phyloP scores from a whole-genome alignment of 169 alveolate species.

The Plasmodium ovale region DNA sequence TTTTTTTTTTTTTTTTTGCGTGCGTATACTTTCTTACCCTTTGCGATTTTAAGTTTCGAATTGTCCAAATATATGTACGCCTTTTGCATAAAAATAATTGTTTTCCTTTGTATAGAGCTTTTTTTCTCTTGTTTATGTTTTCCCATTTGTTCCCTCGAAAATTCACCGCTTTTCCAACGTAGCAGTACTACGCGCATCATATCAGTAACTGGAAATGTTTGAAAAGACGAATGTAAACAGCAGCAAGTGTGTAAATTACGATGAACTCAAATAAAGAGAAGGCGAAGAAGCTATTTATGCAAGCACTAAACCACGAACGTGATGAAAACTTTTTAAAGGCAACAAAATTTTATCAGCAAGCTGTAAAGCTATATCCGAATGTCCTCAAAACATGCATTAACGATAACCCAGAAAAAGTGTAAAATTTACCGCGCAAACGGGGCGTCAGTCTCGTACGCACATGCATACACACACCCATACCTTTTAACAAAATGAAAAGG shows the following conservation, averaged over 20 bases:
- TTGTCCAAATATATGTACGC: background rate
- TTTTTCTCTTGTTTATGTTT: background rate
- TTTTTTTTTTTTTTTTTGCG: too few relatives aligned
- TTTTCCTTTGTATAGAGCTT: too few relatives aligned
- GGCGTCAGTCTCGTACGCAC: too few relatives aligned
- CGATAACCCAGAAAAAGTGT: constrained; percentile 10
- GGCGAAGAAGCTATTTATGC: constrained; percentile 44
- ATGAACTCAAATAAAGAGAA: constrained; percentile 45
- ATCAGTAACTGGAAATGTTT: constrained; percentile 25
- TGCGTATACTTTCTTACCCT: too few relatives aligned
- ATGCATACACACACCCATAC: background rate
- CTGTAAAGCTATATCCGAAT: constrained; percentile 57
- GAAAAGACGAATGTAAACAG: constrained; percentile 30
- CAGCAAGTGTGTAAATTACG: constrained; percentile 5
- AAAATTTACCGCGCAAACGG: background rate
- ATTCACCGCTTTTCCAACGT: background rate
- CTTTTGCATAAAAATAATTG: background rate
- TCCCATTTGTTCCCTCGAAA: background rate
- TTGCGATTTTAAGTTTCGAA: too few relatives aligned
- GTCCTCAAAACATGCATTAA: constrained; percentile 21
- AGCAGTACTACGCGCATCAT: background rate
- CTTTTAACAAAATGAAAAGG: background rate
- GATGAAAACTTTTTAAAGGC: constrained; percentile 74
- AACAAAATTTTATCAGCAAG: constrained; percentile 58
- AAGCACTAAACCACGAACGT: constrained; percentile 61